A percentile compares a stretch with the other conserved stretches of the same genome.
These are phyloP conservation scores for Dionaea muscipula DNA, from an alignment of 179 eudicot genomes.

Conservation along the genomic window DNA sequence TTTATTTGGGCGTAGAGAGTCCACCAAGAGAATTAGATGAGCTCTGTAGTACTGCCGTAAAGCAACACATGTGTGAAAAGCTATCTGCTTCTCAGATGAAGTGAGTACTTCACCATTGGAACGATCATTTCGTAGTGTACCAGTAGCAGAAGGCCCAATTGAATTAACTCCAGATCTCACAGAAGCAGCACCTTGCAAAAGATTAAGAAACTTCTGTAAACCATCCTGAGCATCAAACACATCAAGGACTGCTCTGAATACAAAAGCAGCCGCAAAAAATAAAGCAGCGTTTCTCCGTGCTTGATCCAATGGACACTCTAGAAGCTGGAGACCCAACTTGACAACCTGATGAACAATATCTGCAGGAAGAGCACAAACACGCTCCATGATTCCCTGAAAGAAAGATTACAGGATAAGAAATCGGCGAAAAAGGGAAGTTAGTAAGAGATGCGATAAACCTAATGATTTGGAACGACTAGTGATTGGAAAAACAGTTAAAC, in stretches of 20 bases:
- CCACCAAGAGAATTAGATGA: constrained; percentile 78
- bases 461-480: not conserved
- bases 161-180: constrained; percentile 74
- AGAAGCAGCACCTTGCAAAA: constrained; percentile 69
- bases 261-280: constrained; percentile 85
- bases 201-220: constrained; percentile 54
- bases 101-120: constrained; percentile 74
- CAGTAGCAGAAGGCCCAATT: constrained; percentile 39
- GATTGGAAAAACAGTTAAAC: too few relatives aligned
- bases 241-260: constrained; percentile 83
- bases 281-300: constrained; percentile 89
- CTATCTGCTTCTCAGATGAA: constrained; percentile 87
- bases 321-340: constrained; percentile 79
- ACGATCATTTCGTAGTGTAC: constrained; percentile 62
- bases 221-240: constrained; percentile 87
- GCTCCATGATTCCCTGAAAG: constrained; percentile 88
- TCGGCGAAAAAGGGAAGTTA: not conserved
- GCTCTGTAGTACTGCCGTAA: constrained; percentile 90
- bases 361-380: constrained; percentile 83
- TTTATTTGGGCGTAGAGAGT: constrained; percentile 67
- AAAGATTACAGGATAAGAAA: constrained; percentile 7
- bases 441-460: not conserved
- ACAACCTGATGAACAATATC: constrained; percentile 60
- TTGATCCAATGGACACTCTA: constrained; percentile 82
- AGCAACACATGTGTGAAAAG: constrained; percentile 89